Base-by-base conservation (phyloP, 305 asterid genomes). In the Fraxinus angustifolia region DNA sequence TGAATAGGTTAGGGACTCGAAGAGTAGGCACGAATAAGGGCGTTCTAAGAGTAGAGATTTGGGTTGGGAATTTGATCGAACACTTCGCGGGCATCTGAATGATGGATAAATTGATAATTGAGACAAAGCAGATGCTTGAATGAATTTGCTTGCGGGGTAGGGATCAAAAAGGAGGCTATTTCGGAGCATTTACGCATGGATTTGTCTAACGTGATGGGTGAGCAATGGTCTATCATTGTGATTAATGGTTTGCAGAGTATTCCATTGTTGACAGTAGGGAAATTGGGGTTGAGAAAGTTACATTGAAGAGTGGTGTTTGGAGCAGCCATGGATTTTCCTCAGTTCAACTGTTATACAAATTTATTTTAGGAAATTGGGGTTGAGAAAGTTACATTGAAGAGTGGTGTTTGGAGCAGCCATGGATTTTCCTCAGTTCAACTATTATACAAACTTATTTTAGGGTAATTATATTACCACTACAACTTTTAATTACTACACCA, bases 11-110 rank as follows among this genome's bases (percentile, higher is more conserved):
- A 86, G 4, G 84, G 38, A 79, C 87, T 78, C 34, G 92, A 81
- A 38, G 92, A 88, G 42, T 87, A 91, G 4, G 96, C 91, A 3
- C 96, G 92, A 79, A 93, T 88, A 62, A 94, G 93, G 3, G 88
- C 82, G 84, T 92, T 92, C 94, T 93, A 93, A 2, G 96, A 90
- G 56, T 84, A 94, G 78, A 91, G 86, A 89, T 88, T 91, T 77
- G 97, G 97, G 35, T 86, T 88, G 79, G 95, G 89, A 83, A 92
- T 94, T 92, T 91, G 91, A 74, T 88, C 93, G 85, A 93, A 94
- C 93, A 92, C 88, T 56, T 79, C 78, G 71, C 82, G 90, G 81
- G 98, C 97, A 82, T 92, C 5, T 77, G 36, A 2, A 94, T 86
- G 85, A 91, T 90, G 75, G 26, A 23, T 23, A 89, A 80, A 91